A percentile compares a stretch with the other conserved stretches of the same genome.
phyloP scores from a whole-genome alignment of 768 basidiomycete species.

The Mrakia frigida region DNA sequence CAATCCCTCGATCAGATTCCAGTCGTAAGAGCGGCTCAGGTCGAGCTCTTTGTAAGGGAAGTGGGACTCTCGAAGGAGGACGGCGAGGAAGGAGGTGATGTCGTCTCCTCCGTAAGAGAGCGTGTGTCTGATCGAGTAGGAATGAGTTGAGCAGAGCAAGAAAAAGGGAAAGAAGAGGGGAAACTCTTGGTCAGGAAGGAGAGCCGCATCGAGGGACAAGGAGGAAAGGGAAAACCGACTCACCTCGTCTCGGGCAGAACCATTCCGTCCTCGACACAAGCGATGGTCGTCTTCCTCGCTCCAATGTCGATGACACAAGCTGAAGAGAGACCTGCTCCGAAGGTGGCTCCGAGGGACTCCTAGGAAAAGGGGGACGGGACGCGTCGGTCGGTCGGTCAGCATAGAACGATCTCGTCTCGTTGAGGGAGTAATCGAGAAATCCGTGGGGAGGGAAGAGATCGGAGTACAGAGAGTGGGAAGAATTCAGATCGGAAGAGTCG shows the following conservation, averaged over 20 bases:
- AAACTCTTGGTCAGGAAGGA: not conserved
- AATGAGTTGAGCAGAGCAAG: not conserved
- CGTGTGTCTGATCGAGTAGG: constrained; percentile 53
- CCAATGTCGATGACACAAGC: constrained; percentile 97
- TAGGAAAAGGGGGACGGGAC: constrained; percentile 41
- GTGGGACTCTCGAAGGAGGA: constrained; percentile 67
- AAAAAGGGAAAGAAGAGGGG: not conserved
- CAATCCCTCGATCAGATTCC: constrained; percentile 85
- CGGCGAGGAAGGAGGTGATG: constrained; percentile 81
- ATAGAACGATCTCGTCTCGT: no score
- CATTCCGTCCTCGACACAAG: constrained; percentile 91
- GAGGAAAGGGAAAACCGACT: no score
- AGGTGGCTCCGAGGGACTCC: constrained; percentile 90
- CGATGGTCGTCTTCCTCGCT: constrained; percentile 71
- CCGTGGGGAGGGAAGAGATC: no score
- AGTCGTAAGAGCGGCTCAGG: constrained; percentile 72
- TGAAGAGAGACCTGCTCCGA: constrained; percentile 88
- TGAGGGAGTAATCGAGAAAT: no score
- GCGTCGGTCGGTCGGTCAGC: not conserved
- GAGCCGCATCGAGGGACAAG: no score
- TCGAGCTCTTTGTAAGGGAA: constrained; percentile 87
- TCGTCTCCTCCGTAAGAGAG: constrained; percentile 91
- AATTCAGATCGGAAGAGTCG: no score
- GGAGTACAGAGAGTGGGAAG: no score
- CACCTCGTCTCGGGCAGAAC: constrained; percentile 83